Base-by-base conservation (phyloP, 1,284 basidiomycete genomes). In the Apiotrichum gracile region DNA sequence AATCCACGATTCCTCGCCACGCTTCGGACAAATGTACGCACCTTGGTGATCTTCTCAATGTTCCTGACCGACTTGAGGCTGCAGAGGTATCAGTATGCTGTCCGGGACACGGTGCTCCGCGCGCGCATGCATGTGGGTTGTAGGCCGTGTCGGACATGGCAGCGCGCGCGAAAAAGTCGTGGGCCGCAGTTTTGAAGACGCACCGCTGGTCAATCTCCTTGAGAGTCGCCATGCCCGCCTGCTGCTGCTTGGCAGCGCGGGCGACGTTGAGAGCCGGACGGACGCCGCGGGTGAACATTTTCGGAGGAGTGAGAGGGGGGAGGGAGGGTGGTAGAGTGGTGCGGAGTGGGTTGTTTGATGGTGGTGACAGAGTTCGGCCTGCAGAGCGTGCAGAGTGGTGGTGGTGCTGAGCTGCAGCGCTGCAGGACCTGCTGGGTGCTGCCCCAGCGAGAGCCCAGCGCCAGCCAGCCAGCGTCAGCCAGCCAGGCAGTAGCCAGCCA, bases 21-120 rank as follows among this genome's bases (percentile, higher is more conserved):
- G 27, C 14, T 33, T 45, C 43, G 43, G 43, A 12, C 43, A 45
- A 45, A 45, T 45, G 31, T 6, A 77, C 84, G 58, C 68, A 92
- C 90, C 82, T 94, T 93, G 62, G 92, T 97, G 81, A 96, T 97
- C 88, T 97, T 96, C 83, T 94, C 90, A 73, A 96, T 96, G 80
- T 96, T 97, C 76, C 83, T 83, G 73, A 97, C 94, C 54, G 91
- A 96, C 85, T 97, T 97, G 61, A 77, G 65, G 55, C 74, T 76
- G 60, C 19, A 38, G 22, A 26, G 42, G 40, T 26, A 27, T 41
- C 51, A 47, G 29, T 27, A 56, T 22, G 6, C 13, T 35, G 27
- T 17, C n/a, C 8, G 34, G 14, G 13, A 6, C n/a, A 2, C 19
- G 22, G 16, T 6, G 4, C 24, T 37, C 34, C 44, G 44, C 33